Conservation (phyloP, 2,329 filamentous ascomycete species). For the Anisogramma anomala region DNA sequence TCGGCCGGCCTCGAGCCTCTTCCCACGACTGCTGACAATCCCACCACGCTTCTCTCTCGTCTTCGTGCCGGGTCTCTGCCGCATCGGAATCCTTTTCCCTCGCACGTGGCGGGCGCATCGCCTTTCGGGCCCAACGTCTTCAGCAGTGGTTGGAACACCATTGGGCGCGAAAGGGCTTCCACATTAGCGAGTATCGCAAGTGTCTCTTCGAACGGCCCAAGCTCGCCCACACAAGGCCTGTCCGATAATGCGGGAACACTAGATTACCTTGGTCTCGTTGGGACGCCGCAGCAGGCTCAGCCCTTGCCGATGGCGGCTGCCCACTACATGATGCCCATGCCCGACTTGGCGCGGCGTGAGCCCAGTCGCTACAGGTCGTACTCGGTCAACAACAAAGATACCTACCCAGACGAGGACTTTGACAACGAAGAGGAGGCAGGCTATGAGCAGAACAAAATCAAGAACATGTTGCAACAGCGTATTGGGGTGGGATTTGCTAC, state of each 20-base stretch:
- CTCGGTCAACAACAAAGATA: constrained; percentile 96
- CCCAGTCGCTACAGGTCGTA: constrained; percentile 89
- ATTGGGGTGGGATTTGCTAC: constrained; percentile 53
- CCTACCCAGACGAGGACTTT: constrained; percentile 82
- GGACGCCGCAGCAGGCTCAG: constrained; percentile 78
- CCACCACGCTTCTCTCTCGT: constrained; percentile 68
- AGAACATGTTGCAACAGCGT: constrained; percentile 37
- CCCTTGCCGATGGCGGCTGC: constrained; percentile 64
- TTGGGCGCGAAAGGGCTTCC: constrained; percentile 68
- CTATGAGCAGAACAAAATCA: constrained; percentile 44
- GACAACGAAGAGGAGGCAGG: constrained; percentile 37
- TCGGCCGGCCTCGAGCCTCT: constrained; percentile 41
- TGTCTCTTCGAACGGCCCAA: constrained; percentile 79
- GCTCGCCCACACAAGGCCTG: constrained; percentile 75
- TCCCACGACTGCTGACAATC: constrained; percentile 29
- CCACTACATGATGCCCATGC: constrained; percentile 55
- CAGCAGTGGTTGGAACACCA: constrained; percentile 71
- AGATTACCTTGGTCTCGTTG: constrained; percentile 89
- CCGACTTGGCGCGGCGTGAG: constrained; percentile 61
- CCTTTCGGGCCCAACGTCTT: constrained; percentile 89
- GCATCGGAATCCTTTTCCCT: constrained; percentile 62
- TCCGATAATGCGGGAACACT: constrained; percentile 80
- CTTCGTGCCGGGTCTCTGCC: constrained; percentile 90
- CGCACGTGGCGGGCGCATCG: constrained; percentile 38
- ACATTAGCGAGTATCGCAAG: constrained; percentile 76